These are phyloP conservation scores for Quambalaria eucalypti DNA, from an alignment of 1,284 basidiomycete species.

Conservation along the genomic window DNA sequence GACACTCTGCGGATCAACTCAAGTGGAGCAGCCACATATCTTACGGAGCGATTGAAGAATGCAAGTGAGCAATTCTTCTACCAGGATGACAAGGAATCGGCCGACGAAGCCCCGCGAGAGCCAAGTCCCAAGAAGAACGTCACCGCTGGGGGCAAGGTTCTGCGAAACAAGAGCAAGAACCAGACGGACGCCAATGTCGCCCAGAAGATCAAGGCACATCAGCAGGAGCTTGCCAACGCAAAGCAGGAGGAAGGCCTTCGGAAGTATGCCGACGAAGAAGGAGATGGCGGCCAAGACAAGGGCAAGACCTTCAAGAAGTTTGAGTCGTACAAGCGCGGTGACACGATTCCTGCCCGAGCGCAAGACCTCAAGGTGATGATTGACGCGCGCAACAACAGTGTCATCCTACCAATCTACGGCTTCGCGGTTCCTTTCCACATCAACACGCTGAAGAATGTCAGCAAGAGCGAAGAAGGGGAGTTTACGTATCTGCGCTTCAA, in stretches of 20 bases:
- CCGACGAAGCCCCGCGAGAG: slow-evolving; percentile 28
- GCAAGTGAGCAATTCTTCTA: slow-evolving; percentile 61
- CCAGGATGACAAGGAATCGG: slow-evolving; percentile 46
- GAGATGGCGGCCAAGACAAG: slow-evolving; percentile 52
- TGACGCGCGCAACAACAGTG: slow-evolving; percentile 79
- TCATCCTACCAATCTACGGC: slow-evolving; percentile 86
- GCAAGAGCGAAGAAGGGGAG: slow-evolving; percentile 94
- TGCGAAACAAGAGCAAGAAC: slow-evolving; percentile 55
- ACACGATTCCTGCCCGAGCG: slow-evolving; percentile 60
- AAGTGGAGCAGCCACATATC: slow-evolving; percentile 54
- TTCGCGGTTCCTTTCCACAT: slow-evolving; percentile 97
- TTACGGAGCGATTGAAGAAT: slow-evolving; percentile 75
- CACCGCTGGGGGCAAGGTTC: slow-evolving; percentile 36
- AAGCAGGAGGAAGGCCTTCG: slow-evolving; percentile 75
- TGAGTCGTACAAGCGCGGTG: slow-evolving; percentile 92
- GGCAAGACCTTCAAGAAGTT: slow-evolving; percentile 79
- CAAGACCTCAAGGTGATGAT: slow-evolving; percentile 65
- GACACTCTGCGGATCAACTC: slow-evolving; percentile 79
- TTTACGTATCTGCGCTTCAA: slow-evolving; percentile 92
- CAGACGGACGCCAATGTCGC: slow-evolving; percentile 61
- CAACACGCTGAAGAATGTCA: slow-evolving; percentile 94
- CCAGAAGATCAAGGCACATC: slow-evolving; percentile 78
- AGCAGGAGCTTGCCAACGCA: slow-evolving; percentile 68
- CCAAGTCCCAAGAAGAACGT: slow-evolving; percentile 25
- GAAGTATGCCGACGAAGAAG: slow-evolving; percentile 60